Evolutionary conservation across 2,329 filamentous ascomycete species (phyloP).

Genomic region (Trichothecium sympodiale): DNA sequence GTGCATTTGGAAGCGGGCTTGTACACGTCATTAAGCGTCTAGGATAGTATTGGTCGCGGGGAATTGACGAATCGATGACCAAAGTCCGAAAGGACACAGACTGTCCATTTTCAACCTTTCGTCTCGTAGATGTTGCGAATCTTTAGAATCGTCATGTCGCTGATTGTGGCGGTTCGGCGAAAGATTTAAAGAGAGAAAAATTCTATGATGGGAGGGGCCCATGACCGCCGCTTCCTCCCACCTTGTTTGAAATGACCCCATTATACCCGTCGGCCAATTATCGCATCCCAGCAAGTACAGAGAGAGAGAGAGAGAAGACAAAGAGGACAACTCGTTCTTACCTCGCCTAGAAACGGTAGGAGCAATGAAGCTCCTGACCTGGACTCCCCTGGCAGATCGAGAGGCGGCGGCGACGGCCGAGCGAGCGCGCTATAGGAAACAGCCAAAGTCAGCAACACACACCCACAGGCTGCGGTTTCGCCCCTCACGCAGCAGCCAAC

Average conservation of each 20-base stretch:
- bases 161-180: too few relatives aligned
- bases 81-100: too few relatives aligned
- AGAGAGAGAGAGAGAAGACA: constrained; percentile 1
- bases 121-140: too few relatives aligned
- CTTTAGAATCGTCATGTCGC: too few relatives aligned
- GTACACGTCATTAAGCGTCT: too few relatives aligned
- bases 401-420: constrained; percentile 37
- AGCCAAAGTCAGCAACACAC: constrained; percentile 16
- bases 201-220: constrained; percentile 5
- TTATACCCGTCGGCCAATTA: constrained; percentile 1
- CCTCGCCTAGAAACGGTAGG: constrained; percentile 51
- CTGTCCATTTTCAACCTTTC: too few relatives aligned
- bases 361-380: constrained; percentile 46
- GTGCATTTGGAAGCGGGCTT: too few relatives aligned
- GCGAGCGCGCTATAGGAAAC: constrained; percentile 35
- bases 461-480: constrained; percentile 1
- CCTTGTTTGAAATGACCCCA: not conserved
- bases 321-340: constrained; percentile 30
- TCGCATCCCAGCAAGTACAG: constrained; percentile 1
- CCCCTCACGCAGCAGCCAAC: constrained; percentile 1
- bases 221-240: not conserved
- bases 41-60: too few relatives aligned
- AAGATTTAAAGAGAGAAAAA: constrained; percentile 8
- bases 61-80: too few relatives aligned
- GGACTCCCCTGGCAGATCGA: constrained; percentile 29